Conservation (phyloP, 306 rosid genomes). For the Ceratonia siliqua region DNA sequence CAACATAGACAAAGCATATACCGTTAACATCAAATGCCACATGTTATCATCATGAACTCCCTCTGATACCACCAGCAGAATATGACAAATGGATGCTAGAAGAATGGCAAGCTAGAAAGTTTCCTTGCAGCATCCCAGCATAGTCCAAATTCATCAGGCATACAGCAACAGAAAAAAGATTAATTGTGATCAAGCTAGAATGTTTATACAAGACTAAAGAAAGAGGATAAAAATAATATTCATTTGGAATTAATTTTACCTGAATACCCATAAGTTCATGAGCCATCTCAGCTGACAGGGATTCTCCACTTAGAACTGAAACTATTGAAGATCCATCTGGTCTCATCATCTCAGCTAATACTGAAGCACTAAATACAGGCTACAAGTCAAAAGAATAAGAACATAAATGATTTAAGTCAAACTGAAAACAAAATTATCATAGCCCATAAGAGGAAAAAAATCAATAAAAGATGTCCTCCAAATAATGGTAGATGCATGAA, state of each 20-base stretch:
- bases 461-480: neutral
- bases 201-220: neutral
- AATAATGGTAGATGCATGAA: neutral
- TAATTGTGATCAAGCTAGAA: neutral
- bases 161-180: neutral
- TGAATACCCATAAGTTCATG: slow-evolving; percentile 82
- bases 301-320: slow-evolving; percentile 63
- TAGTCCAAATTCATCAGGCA: slow-evolving; percentile 41
- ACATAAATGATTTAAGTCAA: neutral
- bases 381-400: slow-evolving; percentile 40
- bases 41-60: slow-evolving; percentile 72
- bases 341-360: slow-evolving; percentile 83
- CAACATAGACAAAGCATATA: slow-evolving; percentile 30
- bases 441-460: neutral
- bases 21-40: slow-evolving; percentile 91
- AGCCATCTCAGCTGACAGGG: slow-evolving; percentile 82
- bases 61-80: slow-evolving; percentile 81
- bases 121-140: slow-evolving; percentile 67
- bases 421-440: neutral
- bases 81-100: slow-evolving; percentile 73
- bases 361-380: slow-evolving; percentile 85
- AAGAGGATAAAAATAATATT: neutral
- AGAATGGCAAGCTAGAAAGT: slow-evolving; percentile 79
- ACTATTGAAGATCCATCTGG: slow-evolving; percentile 81
- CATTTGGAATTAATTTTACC: slow-evolving; percentile 43